Percentiles rank a stretch among this genome's conserved stretches.
Evolutionary conservation across 2,329 filamentous ascomycete genomes (phyloP).

Genomic region (Ilyonectria mors-panacis): DNA sequence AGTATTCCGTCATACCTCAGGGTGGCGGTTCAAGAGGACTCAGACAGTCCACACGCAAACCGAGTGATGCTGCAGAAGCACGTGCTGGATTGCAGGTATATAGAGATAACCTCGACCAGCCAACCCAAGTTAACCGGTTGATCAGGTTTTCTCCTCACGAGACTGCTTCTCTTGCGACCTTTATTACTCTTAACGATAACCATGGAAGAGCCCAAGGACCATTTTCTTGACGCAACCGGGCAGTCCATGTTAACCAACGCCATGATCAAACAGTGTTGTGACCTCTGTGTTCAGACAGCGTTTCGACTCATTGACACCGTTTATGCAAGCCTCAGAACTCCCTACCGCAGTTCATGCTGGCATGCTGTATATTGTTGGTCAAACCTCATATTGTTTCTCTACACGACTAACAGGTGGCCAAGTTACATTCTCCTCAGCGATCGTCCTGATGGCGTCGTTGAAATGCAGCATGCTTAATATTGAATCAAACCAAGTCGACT

Average conservation of each 20-base stretch:
- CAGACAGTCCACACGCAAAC: background rate
- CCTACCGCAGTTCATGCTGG: conserved; percentile 8
- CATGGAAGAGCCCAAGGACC: background rate
- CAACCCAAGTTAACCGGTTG: background rate
- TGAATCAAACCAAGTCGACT: background rate
- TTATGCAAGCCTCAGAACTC: background rate
- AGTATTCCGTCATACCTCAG: conserved; percentile 7
- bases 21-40: background rate
- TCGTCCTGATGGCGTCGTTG: conserved; percentile 10
- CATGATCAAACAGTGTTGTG: conserved; percentile 2
- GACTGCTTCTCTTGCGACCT: conserved; percentile 6
- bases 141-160: conserved; percentile 8
- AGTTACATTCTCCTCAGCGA: conserved; percentile 18
- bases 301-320: conserved; percentile 10
- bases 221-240: background rate
- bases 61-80: conserved; percentile 6
- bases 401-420: background rate
- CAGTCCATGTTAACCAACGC: conserved; percentile 7
- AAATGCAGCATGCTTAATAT: background rate
- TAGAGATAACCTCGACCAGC: no score
- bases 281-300: conserved; percentile 6
- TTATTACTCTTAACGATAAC: conserved; percentile 6
- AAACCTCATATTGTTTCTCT: background rate
- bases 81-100: conserved; percentile 7
- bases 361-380: conserved; percentile 8